Percentiles rank a stretch among this genome's conserved stretches.
Conservation (phyloP, 805 yeast species). For the Nakazawaea holstii region DNA sequence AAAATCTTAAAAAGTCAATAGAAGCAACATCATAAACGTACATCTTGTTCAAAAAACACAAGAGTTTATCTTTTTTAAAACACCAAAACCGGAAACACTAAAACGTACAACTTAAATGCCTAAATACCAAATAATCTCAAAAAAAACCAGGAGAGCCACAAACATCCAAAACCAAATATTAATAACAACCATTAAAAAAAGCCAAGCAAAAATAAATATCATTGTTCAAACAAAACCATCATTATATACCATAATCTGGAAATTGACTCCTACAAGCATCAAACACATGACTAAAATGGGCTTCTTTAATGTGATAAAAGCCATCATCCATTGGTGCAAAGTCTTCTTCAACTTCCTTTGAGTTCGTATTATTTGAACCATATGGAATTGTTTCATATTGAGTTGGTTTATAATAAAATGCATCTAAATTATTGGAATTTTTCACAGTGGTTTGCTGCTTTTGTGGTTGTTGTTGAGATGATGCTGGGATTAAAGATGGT, state of each 20-base stretch:
- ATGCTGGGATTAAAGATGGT: slow-evolving; percentile 15
- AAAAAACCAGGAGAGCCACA: too few relatives aligned
- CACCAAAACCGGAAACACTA: too few relatives aligned
- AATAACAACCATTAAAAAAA: too few relatives aligned
- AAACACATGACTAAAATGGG: background rate
- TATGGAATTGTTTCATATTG: slow-evolving; percentile 4
- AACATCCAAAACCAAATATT: too few relatives aligned
- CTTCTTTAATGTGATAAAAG: slow-evolving; percentile 6
- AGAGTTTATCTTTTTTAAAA: too few relatives aligned
- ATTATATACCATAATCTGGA: slow-evolving; percentile 8
- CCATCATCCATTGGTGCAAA: slow-evolving; percentile 11
- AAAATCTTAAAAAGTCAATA: too few relatives aligned
- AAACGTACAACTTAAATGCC: too few relatives aligned
- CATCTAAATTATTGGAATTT: slow-evolving; percentile 3
- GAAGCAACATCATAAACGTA: too few relatives aligned
- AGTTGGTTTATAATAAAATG: slow-evolving; percentile 10
- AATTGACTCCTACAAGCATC: slow-evolving; percentile 4
- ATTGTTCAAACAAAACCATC: background rate
- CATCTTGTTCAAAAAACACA: too few relatives aligned
- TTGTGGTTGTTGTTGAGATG: slow-evolving; percentile 1
- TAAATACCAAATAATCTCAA: too few relatives aligned
- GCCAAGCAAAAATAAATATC: too few relatives aligned
- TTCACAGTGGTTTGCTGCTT: slow-evolving; percentile 13
- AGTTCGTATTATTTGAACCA: background rate
- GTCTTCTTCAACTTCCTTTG: background rate